A percentile compares a stretch with the other conserved stretches of the same genome.
Evolutionary conservation across 139 green algal species (phyloP).

Genomic region (Volvox reticuliferus): DNA sequence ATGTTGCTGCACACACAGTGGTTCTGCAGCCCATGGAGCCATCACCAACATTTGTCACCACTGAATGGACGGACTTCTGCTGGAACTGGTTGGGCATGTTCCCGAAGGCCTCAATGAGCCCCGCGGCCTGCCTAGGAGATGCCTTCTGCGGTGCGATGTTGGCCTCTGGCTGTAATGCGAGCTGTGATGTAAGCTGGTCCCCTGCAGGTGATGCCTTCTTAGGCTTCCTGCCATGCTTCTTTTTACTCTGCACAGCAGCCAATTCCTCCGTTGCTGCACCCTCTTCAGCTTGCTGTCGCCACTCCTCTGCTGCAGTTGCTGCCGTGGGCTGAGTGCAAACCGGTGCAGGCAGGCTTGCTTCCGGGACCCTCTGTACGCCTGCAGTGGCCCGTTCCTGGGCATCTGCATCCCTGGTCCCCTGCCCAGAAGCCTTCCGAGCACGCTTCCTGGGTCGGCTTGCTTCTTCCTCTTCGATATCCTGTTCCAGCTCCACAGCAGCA

Average conservation of each 20-base stretch:
- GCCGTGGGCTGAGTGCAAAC: no score
- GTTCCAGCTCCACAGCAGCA: background rate
- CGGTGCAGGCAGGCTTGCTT: no score
- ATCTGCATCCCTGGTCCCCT: background rate
- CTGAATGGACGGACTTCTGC: no score
- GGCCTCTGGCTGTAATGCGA: background rate
- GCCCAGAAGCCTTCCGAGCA: background rate
- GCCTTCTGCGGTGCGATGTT: background rate
- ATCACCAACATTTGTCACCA: no score
- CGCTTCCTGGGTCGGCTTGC: background rate
- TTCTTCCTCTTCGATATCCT: constrained; percentile 26
- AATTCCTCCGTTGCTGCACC: background rate
- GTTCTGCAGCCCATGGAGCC: background rate
- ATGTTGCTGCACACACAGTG: background rate
- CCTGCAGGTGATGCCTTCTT: background rate
- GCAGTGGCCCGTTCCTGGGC: background rate
- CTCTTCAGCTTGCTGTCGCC: no score
- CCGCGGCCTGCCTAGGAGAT: background rate
- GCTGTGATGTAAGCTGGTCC: background rate
- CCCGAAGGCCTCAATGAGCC: no score
- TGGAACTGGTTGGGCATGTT: no score
- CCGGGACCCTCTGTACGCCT: background rate
- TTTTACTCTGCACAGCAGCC: background rate
- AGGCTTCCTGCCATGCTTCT: background rate
- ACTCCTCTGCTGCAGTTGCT: background rate